These are phyloP conservation scores for Strigomonas galati DNA, from an alignment of 208 protist genomes.

Conservation along the genomic window DNA sequence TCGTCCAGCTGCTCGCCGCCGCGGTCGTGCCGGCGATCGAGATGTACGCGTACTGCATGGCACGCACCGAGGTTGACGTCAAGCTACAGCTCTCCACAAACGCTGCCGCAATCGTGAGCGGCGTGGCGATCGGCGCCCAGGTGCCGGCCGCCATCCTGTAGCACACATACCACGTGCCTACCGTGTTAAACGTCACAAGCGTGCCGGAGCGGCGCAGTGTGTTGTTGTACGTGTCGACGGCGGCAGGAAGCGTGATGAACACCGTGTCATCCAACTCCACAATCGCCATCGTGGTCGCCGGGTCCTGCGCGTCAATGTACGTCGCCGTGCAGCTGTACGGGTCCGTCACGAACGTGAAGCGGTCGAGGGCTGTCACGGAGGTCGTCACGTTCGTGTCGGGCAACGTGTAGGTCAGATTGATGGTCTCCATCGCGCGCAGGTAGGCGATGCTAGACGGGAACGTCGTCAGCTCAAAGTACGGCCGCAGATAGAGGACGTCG, in stretches of 20 bases:
- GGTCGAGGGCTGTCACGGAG: slow-evolving; percentile 51
- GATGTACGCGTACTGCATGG: slow-evolving; percentile 78
- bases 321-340: slow-evolving; percentile 63
- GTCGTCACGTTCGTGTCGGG: slow-evolving; percentile 73
- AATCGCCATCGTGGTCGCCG: slow-evolving; percentile 34
- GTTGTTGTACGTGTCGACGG: slow-evolving; percentile 34
- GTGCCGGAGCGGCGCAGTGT: slow-evolving; percentile 20
- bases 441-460: slow-evolving; percentile 45
- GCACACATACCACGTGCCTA: slow-evolving; percentile 60
- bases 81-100: slow-evolving; percentile 34
- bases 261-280: slow-evolving; percentile 63
- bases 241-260: slow-evolving; percentile 56
- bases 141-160: slow-evolving; percentile 71
- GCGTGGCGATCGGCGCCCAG: slow-evolving; percentile 68
- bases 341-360: slow-evolving; percentile 56
- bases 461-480: slow-evolving; percentile 62
- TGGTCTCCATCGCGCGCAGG: slow-evolving; percentile 58
- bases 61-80: slow-evolving; percentile 25
- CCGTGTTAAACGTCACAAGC: slow-evolving; percentile 46
- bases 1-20: slow-evolving; percentile 20
- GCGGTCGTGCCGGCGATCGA: slow-evolving; percentile 33
- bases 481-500: slow-evolving; percentile 66
- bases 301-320: slow-evolving; percentile 45
- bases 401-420: slow-evolving; percentile 61
- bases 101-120: slow-evolving; percentile 37